Evolutionary conservation across 208 protist species (phyloP).

Genomic region (Wallacemonas collosoma): DNA sequence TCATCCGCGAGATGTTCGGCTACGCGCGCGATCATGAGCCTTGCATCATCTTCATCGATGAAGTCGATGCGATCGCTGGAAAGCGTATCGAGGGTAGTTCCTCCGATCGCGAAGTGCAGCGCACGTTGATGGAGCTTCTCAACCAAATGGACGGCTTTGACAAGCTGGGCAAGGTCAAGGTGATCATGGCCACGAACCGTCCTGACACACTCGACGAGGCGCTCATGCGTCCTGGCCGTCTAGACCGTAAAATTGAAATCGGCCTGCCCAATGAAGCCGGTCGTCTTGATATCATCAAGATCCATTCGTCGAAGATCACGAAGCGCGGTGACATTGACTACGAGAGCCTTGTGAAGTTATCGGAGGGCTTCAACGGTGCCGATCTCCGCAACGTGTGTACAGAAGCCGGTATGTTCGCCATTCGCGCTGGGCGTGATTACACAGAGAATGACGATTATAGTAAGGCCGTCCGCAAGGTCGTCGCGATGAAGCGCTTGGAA

Average conservation of each 20-base stretch:
- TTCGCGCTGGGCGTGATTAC: constrained; percentile 97
- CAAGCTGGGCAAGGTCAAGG: constrained; percentile 98
- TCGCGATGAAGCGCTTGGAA: constrained; percentile 98
- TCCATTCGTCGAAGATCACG: constrained; percentile 96
- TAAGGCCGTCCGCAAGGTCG: constrained; percentile 98
- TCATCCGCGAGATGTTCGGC: constrained; percentile 99
- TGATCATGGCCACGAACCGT: constrained; percentile 99
- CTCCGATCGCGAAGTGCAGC: constrained; percentile 99
- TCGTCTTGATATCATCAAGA: constrained; percentile 98
- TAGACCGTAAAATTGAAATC: constrained; percentile 99
- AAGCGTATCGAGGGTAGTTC: constrained; percentile 98
- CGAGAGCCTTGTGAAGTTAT: constrained; percentile 98
- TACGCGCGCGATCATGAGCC: constrained; percentile 98
- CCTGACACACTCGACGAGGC: constrained; percentile 97
- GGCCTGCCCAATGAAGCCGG: constrained; percentile 98
- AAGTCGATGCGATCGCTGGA: constrained; percentile 99
- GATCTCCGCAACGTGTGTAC: constrained; percentile 99
- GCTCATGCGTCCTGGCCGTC: constrained; percentile 96
- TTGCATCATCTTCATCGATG: constrained; percentile 99
- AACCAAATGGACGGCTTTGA: constrained; percentile 99
- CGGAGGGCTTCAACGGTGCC: constrained; percentile 99
- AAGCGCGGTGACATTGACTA: constrained; percentile 99
- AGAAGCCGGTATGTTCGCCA: constrained; percentile 99
- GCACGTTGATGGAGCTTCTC: constrained; percentile 99
- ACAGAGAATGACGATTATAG: constrained; percentile 99